Base-by-base conservation (phyloP, 2,329 filamentous ascomycete species). In the Falciphora oryzae region DNA sequence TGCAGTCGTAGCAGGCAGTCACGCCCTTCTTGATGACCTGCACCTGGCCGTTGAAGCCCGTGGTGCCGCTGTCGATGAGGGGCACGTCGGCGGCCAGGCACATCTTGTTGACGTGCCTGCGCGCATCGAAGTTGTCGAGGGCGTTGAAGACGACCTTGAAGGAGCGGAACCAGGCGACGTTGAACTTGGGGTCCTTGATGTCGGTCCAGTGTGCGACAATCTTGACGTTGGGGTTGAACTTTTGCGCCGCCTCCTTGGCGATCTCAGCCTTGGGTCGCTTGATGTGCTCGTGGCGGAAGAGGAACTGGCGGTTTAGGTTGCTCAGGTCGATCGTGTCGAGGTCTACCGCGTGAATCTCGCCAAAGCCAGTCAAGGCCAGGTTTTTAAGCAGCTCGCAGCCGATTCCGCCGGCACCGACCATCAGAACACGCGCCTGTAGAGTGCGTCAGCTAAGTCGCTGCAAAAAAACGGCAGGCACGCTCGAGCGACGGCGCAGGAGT, bases 321-420 rank as follows among this genome's bases (percentile, higher is more conserved):
- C 93, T 97, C 28, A 99, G 84, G 74, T 99, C 95, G 78, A 99
- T 98, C 1, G 95, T 99, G 76, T 99, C 95, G 66, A 99, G 90
- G 76, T 99, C 95, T 70, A 99, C 92, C 59, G 98, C 89, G 76
- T 97, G 91, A 62, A 98, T 88, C 78, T 97, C 91, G 69, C 92
- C 92, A 71, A 97, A 99, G 69, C 94, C 93, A 58, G 89, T 90
- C 61, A 97, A 88, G 59, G 94, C 92, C 65, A 99, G 87, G 76
- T 98, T 97, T 82, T 99, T 99, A 68, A 99, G 86, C 10, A 99
- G 84, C 79, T 99, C 95, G 79, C 95, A 99, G 71, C 95, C 95
- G 74, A 99, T 99, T 67, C 95, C 95, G 67, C 95, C 95, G 65
- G 95, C 95, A 72, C 95, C 95, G 65, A 99, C 94, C 82, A 99